Evolutionary conservation across 1,139 yeast species (phyloP).

Genomic region (Hemisphaericaspora xylofermentans): DNA sequence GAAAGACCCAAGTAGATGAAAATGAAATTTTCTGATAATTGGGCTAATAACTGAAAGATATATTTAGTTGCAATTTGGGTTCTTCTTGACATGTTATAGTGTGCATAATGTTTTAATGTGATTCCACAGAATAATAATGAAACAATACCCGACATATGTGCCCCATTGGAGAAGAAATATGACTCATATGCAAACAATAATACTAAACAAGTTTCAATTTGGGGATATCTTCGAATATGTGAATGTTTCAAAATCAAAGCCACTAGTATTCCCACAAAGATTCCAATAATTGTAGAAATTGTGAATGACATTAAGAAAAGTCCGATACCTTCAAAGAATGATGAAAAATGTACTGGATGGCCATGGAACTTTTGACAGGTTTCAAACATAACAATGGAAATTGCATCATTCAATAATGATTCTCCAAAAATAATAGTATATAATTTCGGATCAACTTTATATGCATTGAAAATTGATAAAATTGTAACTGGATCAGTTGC

Average conservation of each 20-base stretch:
- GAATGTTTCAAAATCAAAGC: slow-evolving; percentile 91
- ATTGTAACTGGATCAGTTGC: slow-evolving; percentile 99
- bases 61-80: slow-evolving; percentile 96
- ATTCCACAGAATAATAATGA: slow-evolving; percentile 94
- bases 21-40: slow-evolving; percentile 92
- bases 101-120: slow-evolving; percentile 94
- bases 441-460: slow-evolving; percentile 94
- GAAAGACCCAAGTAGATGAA: slow-evolving; percentile 94
- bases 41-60: slow-evolving; percentile 90
- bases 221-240: slow-evolving; percentile 90
- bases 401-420: slow-evolving; percentile 92
- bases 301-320: slow-evolving; percentile 92
- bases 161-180: slow-evolving; percentile 95
- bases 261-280: slow-evolving; percentile 80
- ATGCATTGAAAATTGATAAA: slow-evolving; percentile 91
- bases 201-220: slow-evolving; percentile 92
- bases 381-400: slow-evolving; percentile 98
- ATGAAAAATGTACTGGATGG: slow-evolving; percentile 66
- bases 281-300: slow-evolving; percentile 88
- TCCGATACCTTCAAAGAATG: slow-evolving; percentile 91
- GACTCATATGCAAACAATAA: slow-evolving; percentile 91
- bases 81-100: slow-evolving; percentile 94
- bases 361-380: slow-evolving; percentile 97
- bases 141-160: slow-evolving; percentile 99
- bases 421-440: slow-evolving; percentile 98